phyloP scores from a whole-genome alignment of 2,329 filamentous ascomycete species.

The Fusarium nodosum region DNA sequence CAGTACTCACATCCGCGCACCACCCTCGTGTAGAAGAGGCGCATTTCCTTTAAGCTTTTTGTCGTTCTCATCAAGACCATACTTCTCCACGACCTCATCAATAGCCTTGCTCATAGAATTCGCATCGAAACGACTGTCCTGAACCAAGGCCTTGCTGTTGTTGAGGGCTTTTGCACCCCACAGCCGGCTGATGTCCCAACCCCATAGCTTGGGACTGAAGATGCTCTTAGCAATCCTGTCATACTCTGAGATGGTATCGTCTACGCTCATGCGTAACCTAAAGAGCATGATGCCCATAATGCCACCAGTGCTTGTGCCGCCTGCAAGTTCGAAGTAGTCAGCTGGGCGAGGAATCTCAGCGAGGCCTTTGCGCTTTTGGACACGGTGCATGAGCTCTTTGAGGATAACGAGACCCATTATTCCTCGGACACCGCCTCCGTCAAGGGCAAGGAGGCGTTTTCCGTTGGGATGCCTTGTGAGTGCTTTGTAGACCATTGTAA shows the following conservation, averaged over 20 bases:
- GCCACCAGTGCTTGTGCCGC: slow-evolving; percentile 38
- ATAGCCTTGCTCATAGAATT: slow-evolving; percentile 25
- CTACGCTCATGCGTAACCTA: slow-evolving; percentile 37
- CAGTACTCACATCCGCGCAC: slow-evolving; percentile 20
- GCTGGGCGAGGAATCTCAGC: slow-evolving; percentile 7
- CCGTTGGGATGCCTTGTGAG: slow-evolving; percentile 10
- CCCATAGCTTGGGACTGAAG: slow-evolving; percentile 37
- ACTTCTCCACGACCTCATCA: slow-evolving; percentile 29
- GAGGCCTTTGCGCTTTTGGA: slow-evolving; percentile 6
- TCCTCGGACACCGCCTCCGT: slow-evolving; percentile 20
- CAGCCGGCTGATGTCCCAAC: slow-evolving; percentile 27
- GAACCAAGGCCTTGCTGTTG: slow-evolving; percentile 30
- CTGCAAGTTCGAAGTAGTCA: slow-evolving; percentile 40
- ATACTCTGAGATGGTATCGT: slow-evolving; percentile 36
- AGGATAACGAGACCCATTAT: slow-evolving; percentile 27
- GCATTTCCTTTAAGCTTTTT: slow-evolving; percentile 36
- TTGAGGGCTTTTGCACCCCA: slow-evolving; percentile 22
- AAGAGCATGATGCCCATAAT: slow-evolving; percentile 43
- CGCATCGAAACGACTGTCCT: slow-evolving; percentile 37
- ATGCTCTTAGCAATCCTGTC: slow-evolving; percentile 34
- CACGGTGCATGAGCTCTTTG: slow-evolving; percentile 13
- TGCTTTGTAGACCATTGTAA: slow-evolving; percentile 6
- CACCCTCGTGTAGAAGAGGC: slow-evolving; percentile 21
- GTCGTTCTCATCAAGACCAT: slow-evolving; percentile 35
- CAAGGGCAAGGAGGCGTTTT: slow-evolving; percentile 5